A percentile compares a stretch with the other conserved stretches of the same genome.
phyloP scores from a whole-genome alignment of 2,329 filamentous ascomycete genomes.

The Annulohypoxylon truncatum region DNA sequence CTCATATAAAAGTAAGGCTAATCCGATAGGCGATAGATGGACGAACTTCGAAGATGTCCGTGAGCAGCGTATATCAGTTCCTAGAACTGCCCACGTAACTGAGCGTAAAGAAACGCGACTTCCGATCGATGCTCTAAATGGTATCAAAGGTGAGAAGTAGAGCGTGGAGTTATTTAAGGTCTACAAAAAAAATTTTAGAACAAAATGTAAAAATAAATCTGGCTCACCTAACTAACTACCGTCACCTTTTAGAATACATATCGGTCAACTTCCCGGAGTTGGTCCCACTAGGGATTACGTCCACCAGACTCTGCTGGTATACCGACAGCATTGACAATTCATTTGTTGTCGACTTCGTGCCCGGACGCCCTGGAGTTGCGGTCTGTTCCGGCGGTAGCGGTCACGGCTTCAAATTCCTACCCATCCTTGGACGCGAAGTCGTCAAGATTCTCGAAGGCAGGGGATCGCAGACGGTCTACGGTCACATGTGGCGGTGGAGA shows the following conservation, averaged over 20 bases:
- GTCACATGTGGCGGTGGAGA: slow-evolving; percentile 48
- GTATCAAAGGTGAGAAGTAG: slow-evolving; percentile 41
- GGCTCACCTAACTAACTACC: background rate
- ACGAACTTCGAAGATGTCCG: slow-evolving; percentile 42
- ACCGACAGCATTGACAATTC: slow-evolving; percentile 50
- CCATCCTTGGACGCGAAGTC: slow-evolving; percentile 49
- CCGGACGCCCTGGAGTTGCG: slow-evolving; percentile 57
- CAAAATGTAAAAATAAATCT: background rate
- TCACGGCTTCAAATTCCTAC: slow-evolving; percentile 50
- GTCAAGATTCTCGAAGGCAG: slow-evolving; percentile 47
- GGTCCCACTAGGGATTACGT: slow-evolving; percentile 51
- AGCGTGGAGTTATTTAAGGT: background rate
- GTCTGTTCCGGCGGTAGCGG: slow-evolving; percentile 71
- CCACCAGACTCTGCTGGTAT: slow-evolving; percentile 57
- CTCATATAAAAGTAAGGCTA: background rate
- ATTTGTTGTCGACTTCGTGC: slow-evolving; percentile 58
- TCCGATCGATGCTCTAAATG: slow-evolving; percentile 40
- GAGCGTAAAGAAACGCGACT: slow-evolving; percentile 39
- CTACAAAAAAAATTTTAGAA: no score
- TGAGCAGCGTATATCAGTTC: slow-evolving; percentile 41
- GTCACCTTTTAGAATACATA: slow-evolving; percentile 40
- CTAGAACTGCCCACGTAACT: slow-evolving; percentile 40
- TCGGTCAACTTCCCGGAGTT: slow-evolving; percentile 57
- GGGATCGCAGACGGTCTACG: slow-evolving; percentile 44
- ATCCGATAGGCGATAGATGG: slow-evolving; percentile 29